Evolutionary conservation across 2,329 filamentous ascomycete species (phyloP), one percentile per base, ranked within the genome.

Genomic region (Neopestalotiopsis sp.): DNA sequence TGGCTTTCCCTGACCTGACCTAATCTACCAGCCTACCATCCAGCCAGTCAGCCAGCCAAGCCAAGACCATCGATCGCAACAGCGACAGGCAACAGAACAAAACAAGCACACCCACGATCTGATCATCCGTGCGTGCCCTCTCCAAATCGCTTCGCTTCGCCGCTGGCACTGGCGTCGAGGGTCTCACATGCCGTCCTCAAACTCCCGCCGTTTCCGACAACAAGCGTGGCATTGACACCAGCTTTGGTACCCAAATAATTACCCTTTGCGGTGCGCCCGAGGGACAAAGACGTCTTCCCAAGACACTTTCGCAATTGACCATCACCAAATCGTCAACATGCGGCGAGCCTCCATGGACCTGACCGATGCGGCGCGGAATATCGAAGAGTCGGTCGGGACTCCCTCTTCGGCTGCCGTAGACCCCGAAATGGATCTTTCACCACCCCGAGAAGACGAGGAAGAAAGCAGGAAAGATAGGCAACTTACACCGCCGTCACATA

Each of bases 401-500:
- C 75, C 78, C 14, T 72, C 75, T 65, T 69, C 77, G 63, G 73
- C 73, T n/a, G 68, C 72, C 38, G 70, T 75, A 70, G 76, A 77
- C 17, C 68, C 76, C 67, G 77, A 77, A 68, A 71, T 78, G 65
- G 76, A 78, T n/a, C 74, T 79, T 71, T 70, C 73, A 64, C 61
- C 77, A 45, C 71, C 67, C 58, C 63, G 78, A 59, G 78, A 84
- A 67, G 81, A 82, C 49, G 70, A 78, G 12, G 81, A 82, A 52
- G 70, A 78, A 12, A 75, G 76, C 32, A 76, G 76, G 6, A 77
- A 77, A 68, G 24, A n/a, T 12, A 78, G 77, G 68, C 78, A 84
- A 71, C 86, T 88, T 76, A 88, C 90, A 66, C 92, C 92, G 60
- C 93, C 93, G 66, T 90, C 92, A 38, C 91, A 90, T 76, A 91